Conservation (phyloP, 140 eudicot genomes). For the Anethum foeniculum region DNA sequence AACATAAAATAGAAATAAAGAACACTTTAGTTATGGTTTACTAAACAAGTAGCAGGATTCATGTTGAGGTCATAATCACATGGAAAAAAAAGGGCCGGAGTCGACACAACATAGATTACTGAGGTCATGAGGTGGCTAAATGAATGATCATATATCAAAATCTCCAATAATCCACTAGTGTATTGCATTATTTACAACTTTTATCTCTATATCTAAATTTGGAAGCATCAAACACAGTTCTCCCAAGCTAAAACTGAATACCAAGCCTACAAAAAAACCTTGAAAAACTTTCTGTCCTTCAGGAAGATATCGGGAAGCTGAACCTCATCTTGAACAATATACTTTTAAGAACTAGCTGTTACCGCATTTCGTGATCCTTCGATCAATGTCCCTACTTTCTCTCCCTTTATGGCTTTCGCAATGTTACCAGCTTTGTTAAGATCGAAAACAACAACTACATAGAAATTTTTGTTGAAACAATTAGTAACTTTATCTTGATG, state of each 20-base stretch:
- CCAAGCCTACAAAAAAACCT: not conserved
- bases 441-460: slow-evolving; percentile 82
- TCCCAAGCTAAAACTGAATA: not conserved
- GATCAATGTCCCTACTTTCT: slow-evolving; percentile 82
- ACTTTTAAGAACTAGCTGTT: slow-evolving; percentile 24
- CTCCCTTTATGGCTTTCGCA: slow-evolving; percentile 83
- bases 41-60: too few species aligned
- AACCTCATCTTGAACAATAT: not conserved
- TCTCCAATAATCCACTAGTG: not conserved
- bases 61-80: too few species aligned
- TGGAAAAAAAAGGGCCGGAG: too few species aligned
- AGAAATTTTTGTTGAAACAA: not conserved
- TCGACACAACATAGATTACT: too few species aligned
- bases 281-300: not conserved
- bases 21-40: too few species aligned
- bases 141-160: too few species aligned
- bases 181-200: slow-evolving; percentile 1
- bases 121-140: too few species aligned
- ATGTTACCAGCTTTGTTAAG: slow-evolving; percentile 74
- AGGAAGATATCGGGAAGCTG: not conserved
- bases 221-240: not conserved
- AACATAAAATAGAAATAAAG: too few species aligned
- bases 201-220: not conserved
- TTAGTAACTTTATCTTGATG: not conserved
- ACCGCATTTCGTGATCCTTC: slow-evolving; percentile 41